Base-by-base conservation (phyloP, 441 rosid genomes). In the Eutrema salsugineum region DNA sequence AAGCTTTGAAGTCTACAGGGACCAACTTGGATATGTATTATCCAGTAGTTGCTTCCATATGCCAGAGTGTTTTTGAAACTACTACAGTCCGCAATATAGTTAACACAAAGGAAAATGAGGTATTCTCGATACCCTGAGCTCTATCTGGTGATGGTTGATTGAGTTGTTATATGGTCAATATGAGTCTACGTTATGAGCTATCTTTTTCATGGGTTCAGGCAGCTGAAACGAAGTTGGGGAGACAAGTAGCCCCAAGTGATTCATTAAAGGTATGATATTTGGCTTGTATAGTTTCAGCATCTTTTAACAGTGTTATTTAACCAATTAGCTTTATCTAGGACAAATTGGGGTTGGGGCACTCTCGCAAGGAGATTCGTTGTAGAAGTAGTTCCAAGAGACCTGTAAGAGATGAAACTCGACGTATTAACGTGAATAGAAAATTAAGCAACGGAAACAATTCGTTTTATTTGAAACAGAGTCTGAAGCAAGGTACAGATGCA, bases 1-100 rank as follows among this genome's bases (percentile, higher is more conserved):
- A 83, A 81, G 87, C 84, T 28, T 78, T 89, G 66, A 77, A 80
- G 56, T 86, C 82, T 60, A 57, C 50, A 35, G 78, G 72, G 43
- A 66, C 83, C 73, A 72, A 76, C 67, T 71, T 86, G 76, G 87
- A 86, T 30, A 74, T 82, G 59, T 89, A 87, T 85, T 81, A 90
- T 70, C 81, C 89, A 32, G 73, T 88, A 50, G 87, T 93, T 71
- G 66, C 82, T 30, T 63, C 78, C 40, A 72, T 89, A 32, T 89
- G 85, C 49, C 77, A 74, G 67, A 84, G 62, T 77, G 81, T 71
- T 60, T 47, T 35, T 48, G 62, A 43, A 39, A 61, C 43, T 17
- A 46, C 60, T 19, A 68, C 74, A 58, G 70, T 55, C 17, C 64
- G 74, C 70, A 77, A 66, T 73, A 66, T 61, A 35, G 67, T 60